These are phyloP conservation scores for Somion occarium DNA, from an alignment of 1,284 basidiomycete genomes.

Conservation along the genomic window DNA sequence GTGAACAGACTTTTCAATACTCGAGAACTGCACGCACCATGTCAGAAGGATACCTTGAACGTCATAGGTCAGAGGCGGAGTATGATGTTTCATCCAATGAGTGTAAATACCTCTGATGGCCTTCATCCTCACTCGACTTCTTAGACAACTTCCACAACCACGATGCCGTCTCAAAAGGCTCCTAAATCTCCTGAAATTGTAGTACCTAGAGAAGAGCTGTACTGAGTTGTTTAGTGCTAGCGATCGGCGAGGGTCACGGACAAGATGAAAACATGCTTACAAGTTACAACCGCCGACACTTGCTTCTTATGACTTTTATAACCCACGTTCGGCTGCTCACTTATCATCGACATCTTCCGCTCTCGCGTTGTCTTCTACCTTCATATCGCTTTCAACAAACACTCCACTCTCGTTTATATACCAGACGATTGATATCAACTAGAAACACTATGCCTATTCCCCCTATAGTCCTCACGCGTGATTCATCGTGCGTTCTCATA, in stretches of 20 bases:
- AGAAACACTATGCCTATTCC: slow-evolving; percentile 24
- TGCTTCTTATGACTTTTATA: background rate
- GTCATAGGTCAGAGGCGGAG: background rate
- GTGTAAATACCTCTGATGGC: slow-evolving; percentile 46
- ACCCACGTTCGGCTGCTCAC: background rate
- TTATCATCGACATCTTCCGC: background rate
- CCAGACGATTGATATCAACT: background rate
- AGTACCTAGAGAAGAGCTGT: background rate
- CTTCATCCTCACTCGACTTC: slow-evolving; percentile 36
- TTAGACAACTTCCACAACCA: background rate
- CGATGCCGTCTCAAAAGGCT: background rate
- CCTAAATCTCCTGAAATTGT: background rate
- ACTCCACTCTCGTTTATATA: background rate
- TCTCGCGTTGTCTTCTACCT: too few relatives aligned
- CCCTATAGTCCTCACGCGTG: slow-evolving; percentile 22
- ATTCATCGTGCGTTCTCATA: slow-evolving; percentile 22
- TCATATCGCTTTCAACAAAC: slow-evolving; percentile 1
- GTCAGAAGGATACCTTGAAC: slow-evolving; percentile 63
- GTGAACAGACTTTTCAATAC: too few relatives aligned
- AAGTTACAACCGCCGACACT: background rate
- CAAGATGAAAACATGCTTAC: background rate
- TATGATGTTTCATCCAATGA: background rate
- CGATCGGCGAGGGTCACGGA: background rate
- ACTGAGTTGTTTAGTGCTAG: too few relatives aligned
- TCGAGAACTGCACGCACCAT: slow-evolving; percentile 44